Base-by-base conservation (phyloP, 768 basidiomycete genomes). In the Pleurotus pulmonarius region DNA sequence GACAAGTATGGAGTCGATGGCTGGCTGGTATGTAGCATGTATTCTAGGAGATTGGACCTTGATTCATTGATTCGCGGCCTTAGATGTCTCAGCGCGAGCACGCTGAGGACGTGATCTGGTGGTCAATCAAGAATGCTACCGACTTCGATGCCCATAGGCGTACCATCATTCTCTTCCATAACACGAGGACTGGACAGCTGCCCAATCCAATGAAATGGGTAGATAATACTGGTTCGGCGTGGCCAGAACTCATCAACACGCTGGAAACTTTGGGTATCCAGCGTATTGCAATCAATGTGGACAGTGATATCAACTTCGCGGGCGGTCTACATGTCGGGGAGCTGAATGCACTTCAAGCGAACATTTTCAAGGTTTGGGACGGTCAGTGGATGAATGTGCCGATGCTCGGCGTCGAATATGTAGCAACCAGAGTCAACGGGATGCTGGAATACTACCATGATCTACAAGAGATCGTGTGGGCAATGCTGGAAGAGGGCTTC, bases 51-150 rank as follows among this genome's bases (percentile, higher is more conserved):
- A 25, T 15, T 15, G 26, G 39, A 13, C 22, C 46, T 46, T 20
- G 20, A 20, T 20, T 20, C 20, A 20, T 34, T 34, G 29, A 34
- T 11, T 34, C 29, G 7, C 29, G 29, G 7, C 3, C 29, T 34
- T 61, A 80, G 77, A 71, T 78, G 62, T 68, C 67, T 53, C 74
- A 77, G 67, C 69, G 78, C 38, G 81, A 83, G 59, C 77, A 81
- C 59, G 80, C 80, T 2, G 81, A 83, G 57, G 81, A 83, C 60
- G 77, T 79, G 5, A 67, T 78, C 12, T 82, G 81, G 75, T 75
- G 76, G 70, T 75, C 80, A 4, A 68, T 81, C 46, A 77, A 79
- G 56, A 74, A 77, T 49, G 70, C 79, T 6, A 79, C 79, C 6
- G 75, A 74, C 49, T 79, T 75, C 65, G 77, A 75, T 41, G 73